These are phyloP conservation scores for Hevea brasiliensis DNA, from an alignment of 345 rosid genomes.

Conservation along the genomic window DNA sequence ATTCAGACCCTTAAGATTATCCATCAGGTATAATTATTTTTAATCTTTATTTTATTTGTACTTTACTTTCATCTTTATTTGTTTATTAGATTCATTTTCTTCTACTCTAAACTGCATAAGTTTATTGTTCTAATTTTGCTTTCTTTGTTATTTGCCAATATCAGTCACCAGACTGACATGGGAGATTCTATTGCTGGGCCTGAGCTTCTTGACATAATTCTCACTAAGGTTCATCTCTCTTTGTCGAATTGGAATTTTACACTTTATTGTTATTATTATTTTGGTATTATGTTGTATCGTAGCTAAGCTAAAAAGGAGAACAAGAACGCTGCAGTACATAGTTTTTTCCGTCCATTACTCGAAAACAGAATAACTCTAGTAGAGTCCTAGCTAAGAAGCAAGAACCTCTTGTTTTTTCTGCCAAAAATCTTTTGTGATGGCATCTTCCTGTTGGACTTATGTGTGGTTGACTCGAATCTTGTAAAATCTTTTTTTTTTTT, in stretches of 20 bases:
- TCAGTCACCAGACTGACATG: constrained; percentile 41
- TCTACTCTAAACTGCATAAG: not conserved
- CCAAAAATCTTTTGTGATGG: too few relatives aligned
- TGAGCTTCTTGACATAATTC: constrained; percentile 69
- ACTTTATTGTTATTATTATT: not conserved
- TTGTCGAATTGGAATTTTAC: not conserved
- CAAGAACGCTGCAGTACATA: not conserved
- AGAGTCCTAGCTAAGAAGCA: too few relatives aligned
- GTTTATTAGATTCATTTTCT: not conserved
- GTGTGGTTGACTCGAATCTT: not conserved
- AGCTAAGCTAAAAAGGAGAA: not conserved
- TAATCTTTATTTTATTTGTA: not conserved
- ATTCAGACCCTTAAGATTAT: constrained; percentile 29
- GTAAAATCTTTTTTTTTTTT: not conserved
- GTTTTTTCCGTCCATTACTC: not conserved
- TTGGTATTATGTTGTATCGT: not conserved
- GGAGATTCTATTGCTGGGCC: constrained; percentile 54
- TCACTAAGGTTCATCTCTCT: constrained; percentile 42
- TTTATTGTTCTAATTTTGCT: not conserved
- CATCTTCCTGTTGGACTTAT: not conserved
- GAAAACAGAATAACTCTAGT: too few relatives aligned
- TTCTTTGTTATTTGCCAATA: not conserved
- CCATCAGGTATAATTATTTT: constrained; percentile 22
- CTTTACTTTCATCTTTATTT: not conserved
- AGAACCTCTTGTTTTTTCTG: too few relatives aligned